These are phyloP conservation scores for Penicillium sp. DNA, from an alignment of 2,329 filamentous ascomycete species.

Conservation along the genomic window DNA sequence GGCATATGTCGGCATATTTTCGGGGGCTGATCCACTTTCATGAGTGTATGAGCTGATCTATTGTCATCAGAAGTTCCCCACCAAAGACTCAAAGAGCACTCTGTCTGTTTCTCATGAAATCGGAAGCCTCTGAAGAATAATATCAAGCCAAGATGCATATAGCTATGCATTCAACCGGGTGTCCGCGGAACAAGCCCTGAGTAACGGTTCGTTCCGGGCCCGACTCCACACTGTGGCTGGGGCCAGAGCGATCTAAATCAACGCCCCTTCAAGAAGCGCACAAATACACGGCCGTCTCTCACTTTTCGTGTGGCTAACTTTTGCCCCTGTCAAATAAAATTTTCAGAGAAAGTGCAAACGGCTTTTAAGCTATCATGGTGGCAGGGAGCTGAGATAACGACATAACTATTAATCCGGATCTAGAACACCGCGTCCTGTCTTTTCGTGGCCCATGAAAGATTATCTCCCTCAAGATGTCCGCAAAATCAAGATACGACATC, in stretches of 20 bases:
- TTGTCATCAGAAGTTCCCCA: too few relatives aligned
- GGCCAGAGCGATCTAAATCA: conserved; percentile 9
- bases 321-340: neutral
- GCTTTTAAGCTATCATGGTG: neutral
- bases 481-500: conserved; percentile 12
- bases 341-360: neutral
- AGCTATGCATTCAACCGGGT: neutral
- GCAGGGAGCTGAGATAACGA: neutral
- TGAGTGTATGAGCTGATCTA: neutral
- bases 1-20: too few relatives aligned
- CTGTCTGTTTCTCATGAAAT: neutral
- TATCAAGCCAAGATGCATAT: neutral
- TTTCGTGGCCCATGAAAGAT: neutral
- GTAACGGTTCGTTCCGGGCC: conserved; percentile 11
- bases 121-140: neutral
- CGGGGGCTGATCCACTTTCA: neutral
- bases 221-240: conserved; percentile 13
- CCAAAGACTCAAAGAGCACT: neutral
- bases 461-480: conserved; percentile 3
- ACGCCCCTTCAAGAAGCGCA: conserved; percentile 12
- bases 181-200: conserved; percentile 6
- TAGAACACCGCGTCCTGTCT: neutral
- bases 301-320: conserved; percentile 6
- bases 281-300: conserved; percentile 6
- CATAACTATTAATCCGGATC: neutral